A percentile compares a stretch with the other conserved stretches of the same genome.
phyloP scores from a whole-genome alignment of 352 stramenopile species.

The Phytophthora pisi region DNA sequence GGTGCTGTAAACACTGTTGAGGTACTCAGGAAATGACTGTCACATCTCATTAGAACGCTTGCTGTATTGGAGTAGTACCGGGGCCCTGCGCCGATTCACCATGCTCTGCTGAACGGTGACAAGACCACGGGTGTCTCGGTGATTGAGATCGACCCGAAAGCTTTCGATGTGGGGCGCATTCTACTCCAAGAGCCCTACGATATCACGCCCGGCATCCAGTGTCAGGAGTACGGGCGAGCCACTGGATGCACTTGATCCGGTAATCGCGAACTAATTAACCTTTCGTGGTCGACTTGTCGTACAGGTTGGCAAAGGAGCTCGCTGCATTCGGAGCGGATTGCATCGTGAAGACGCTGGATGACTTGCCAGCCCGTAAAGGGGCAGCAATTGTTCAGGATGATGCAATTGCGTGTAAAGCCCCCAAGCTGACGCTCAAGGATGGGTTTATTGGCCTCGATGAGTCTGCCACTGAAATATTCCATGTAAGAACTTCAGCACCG shows the following conservation, averaged over 20 bases:
- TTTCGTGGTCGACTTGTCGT: conserved; percentile 1
- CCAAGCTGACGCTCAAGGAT: conserved; percentile 71
- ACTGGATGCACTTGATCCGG: not conserved
- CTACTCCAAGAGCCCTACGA: conserved; percentile 54
- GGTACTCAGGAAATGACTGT: not conserved
- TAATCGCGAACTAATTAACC: not conserved
- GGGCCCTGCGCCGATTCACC: conserved; percentile 85
- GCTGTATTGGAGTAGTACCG: conserved; percentile 55
- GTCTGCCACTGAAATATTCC: conserved; percentile 56
- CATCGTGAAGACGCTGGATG: conserved; percentile 67
- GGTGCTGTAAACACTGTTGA: conserved; percentile 25
- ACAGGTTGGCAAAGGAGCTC: conserved; percentile 55
- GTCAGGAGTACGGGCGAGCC: conserved; percentile 36
- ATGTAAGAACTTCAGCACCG: conserved; percentile 38
- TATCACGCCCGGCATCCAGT: conserved; percentile 63
- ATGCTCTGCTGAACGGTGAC: conserved; percentile 85
- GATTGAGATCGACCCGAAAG: conserved; percentile 86
- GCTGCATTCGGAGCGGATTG: conserved; percentile 63
- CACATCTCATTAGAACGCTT: not conserved
- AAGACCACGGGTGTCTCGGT: conserved; percentile 77
- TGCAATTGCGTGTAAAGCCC: conserved; percentile 54
- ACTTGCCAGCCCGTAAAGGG: conserved; percentile 55
- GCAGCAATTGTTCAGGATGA: conserved; percentile 63
- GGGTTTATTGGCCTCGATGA: conserved; percentile 60
- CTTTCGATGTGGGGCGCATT: conserved; percentile 85